Conservation (phyloP, 2,329 filamentous ascomycete genomes). For the Leptographium procerum region DNA sequence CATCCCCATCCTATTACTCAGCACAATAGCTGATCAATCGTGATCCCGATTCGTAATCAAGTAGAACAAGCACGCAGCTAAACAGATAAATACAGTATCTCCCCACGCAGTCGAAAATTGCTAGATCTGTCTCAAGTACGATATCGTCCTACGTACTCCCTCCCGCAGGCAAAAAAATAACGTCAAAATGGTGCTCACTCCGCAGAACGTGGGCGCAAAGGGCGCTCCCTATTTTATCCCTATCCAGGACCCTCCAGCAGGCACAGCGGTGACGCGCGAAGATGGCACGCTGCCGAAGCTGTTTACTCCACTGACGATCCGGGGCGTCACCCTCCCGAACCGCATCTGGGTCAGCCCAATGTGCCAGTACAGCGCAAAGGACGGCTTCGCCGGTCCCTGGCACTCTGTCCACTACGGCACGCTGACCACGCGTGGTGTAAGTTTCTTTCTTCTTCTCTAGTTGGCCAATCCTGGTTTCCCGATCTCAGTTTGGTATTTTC, state of each 20-base stretch:
- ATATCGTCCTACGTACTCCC: too few relatives aligned
- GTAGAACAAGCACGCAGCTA: neutral
- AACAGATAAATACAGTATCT: neutral
- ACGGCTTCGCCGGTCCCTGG: slow-evolving; percentile 30
- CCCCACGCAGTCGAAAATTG: too few relatives aligned
- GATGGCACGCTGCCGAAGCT: slow-evolving; percentile 25
- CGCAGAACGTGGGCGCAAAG: slow-evolving; percentile 16
- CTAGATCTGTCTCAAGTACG: too few relatives aligned
- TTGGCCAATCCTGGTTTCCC: too few relatives aligned
- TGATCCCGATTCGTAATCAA: neutral
- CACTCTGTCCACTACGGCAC: slow-evolving; percentile 29
- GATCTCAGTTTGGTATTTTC: neutral
- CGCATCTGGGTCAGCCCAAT: slow-evolving; percentile 35
- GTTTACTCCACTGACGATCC: slow-evolving; percentile 32
- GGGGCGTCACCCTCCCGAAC: slow-evolving; percentile 31
- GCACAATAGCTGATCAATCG: neutral
- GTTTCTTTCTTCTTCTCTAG: neutral
- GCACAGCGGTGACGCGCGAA: slow-evolving; percentile 25
- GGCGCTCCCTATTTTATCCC: slow-evolving; percentile 32
- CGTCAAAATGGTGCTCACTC: neutral
- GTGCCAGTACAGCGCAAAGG: slow-evolving; percentile 33
- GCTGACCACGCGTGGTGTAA: slow-evolving; percentile 22
- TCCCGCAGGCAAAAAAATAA: too few relatives aligned
- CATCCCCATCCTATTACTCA: neutral
- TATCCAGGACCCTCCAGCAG: slow-evolving; percentile 25